Base-by-base conservation (phyloP, 257 asterid species). In the Solanum dulcamara region DNA sequence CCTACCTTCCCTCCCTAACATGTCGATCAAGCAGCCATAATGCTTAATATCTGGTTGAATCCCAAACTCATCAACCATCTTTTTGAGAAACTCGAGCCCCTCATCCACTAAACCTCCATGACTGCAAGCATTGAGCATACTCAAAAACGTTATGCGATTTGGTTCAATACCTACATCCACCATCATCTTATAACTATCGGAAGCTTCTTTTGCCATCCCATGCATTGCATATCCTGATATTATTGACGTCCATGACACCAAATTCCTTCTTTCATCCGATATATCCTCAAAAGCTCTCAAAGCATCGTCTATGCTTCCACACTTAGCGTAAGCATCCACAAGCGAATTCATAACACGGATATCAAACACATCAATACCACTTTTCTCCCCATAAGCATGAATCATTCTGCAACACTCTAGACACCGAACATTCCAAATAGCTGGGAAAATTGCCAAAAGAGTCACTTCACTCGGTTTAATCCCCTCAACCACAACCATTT, bases 1-100 rank as follows among this genome's bases (percentile, higher is more conserved):
- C 86, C 97, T 93, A 64, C 97, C 98, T 57, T 93, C 96, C 91
- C 97, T 92, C 51, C 97, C 97, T 89, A 94, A 81, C 94, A 93
- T 88, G 84, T 94, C 97, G 44, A 94, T 87, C 84, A 94, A 86
- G 62, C 89, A 81, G 44, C 97, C 96, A 15, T 91, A 94, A 85
- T 93, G 98, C 88, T 93, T 94, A 2, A 91, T 89, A 30, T 89
- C 88, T 7, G 95, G 93, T 80, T 83, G 84, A 75, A 92, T 89
- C 83, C 66, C 86, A 71, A 62, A 88, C 22, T 85, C 92, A 64
- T 88, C 91, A 20, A 91, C 90, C 93, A 94, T 92, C 83, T 90
- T 93, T 53, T 81, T 84, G 42, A 91, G 92, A 88, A 88, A 91
- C 30, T 84, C 90, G 14, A 93, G 88, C 72, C 96, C 98, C 89